A percentile compares a stretch with the other conserved stretches of the same genome.
phyloP scores from a whole-genome alignment of 2,329 filamentous ascomycete genomes.

The Juglanconis oblonga region DNA sequence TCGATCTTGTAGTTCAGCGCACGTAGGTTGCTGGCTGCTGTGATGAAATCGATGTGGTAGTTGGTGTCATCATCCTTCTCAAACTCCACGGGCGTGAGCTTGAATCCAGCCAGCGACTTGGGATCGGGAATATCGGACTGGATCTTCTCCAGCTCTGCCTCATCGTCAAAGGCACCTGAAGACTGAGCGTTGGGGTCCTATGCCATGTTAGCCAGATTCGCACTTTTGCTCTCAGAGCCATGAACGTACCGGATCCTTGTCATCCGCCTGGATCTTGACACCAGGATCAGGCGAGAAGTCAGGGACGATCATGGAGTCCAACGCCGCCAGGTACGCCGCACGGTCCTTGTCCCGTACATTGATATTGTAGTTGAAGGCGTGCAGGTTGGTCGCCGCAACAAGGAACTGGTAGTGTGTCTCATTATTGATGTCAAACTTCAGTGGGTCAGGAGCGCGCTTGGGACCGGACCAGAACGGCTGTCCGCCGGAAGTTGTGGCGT shows the following conservation, averaged over 20 bases:
- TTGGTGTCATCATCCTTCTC: constrained; percentile 98
- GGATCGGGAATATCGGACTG: constrained; percentile 71
- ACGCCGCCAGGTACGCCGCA: constrained; percentile 71
- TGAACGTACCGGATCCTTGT: constrained; percentile 74
- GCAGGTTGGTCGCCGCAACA: constrained; percentile 83
- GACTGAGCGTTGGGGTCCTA: constrained; percentile 76
- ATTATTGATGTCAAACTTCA: constrained; percentile 85
- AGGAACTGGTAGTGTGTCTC: constrained; percentile 85
- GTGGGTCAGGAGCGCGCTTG: constrained; percentile 88
- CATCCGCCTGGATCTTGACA: constrained; percentile 95
- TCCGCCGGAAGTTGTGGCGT: constrained; percentile 81
- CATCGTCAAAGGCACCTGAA: constrained; percentile 61
- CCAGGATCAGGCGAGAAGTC: constrained; percentile 88
- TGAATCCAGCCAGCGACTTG: constrained; percentile 81
- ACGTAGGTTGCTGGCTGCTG: constrained; percentile 90
- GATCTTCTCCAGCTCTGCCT: constrained; percentile 71
- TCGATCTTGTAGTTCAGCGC: constrained; percentile 98
- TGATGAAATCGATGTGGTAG: constrained; percentile 98
- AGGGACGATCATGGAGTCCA: constrained; percentile 91
- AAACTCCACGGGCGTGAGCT: constrained; percentile 88
- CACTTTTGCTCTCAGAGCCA: background rate
- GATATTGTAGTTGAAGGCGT: constrained; percentile 97
- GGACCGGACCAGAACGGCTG: constrained; percentile 97
- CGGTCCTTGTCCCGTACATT: constrained; percentile 74
- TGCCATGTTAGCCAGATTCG: background rate